phyloP scores from a whole-genome alignment of 352 stramenopile species.

The Pythium monospermum region DNA sequence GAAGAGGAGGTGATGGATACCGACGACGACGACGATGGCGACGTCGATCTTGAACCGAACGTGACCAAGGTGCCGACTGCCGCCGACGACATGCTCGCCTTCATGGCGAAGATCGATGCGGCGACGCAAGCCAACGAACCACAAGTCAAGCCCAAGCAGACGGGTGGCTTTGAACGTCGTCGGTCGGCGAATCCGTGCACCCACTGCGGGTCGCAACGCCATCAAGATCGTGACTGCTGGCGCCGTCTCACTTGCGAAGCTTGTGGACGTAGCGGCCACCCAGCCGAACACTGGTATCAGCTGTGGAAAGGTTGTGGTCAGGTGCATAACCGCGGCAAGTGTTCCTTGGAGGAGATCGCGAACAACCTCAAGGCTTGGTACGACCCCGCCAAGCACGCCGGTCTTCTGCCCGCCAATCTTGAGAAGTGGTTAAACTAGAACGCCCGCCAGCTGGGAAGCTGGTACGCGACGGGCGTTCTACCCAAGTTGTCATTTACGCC shows the following conservation, averaged over 20 bases:
- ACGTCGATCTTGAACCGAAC: too few relatives aligned
- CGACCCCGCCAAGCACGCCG: neutral
- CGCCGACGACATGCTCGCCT: neutral
- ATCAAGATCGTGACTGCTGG: slow-evolving; percentile 2
- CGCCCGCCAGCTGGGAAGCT: slow-evolving; percentile 3
- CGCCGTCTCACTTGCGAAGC: neutral
- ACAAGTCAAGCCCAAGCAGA: too few relatives aligned
- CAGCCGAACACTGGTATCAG: slow-evolving; percentile 1
- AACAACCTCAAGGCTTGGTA: slow-evolving; percentile 3
- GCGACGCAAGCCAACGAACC: too few relatives aligned
- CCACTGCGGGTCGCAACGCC: slow-evolving; percentile 1
- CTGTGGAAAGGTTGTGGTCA: neutral
- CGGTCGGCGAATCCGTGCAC: neutral
- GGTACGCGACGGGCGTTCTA: slow-evolving; percentile 8
- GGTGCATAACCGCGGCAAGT: slow-evolving; percentile 1
- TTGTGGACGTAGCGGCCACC: neutral
- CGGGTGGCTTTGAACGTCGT: neutral
- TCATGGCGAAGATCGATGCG: neutral
- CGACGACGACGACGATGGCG: neutral
- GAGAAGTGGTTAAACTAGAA: slow-evolving; percentile 12
- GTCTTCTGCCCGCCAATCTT: neutral
- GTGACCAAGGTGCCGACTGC: too few relatives aligned
- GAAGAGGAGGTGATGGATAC: neutral
- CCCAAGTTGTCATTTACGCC: neutral
- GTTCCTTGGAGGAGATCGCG: neutral